Base-by-base conservation (phyloP, 1,284 basidiomycete species). In the Taiwanofungus camphoratus region DNA sequence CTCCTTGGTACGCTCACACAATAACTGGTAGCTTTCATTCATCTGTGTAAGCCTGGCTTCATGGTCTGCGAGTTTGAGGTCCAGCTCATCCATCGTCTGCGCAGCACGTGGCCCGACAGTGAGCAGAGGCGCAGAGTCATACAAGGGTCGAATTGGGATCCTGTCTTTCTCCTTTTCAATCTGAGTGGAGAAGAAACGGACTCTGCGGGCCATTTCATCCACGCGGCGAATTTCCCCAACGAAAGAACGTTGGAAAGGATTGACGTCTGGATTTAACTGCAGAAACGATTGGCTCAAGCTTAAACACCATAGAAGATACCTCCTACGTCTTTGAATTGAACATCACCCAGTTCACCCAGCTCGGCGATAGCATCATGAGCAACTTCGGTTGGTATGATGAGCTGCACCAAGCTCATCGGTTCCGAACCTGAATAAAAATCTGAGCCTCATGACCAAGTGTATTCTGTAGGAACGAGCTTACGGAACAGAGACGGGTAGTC, bases 241-340 rank as follows among this genome's bases (percentile, higher is more conserved):
- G 63, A 95, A 99, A 5, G 95, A 93, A 52, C 96, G 91, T 76
- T 99, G 96, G 73, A 99, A 99, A 18, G 95, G 88, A 62, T 95
- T 97, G 52, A 98, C 82, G 48, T 82, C 81, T 13, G 94, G 91
- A 66, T 99, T 98, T 58, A 98, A 73, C 92, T 96, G 19, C 31
- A 19, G n/a, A 9, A 26, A 15, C 23, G 19, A n/a, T 11, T 18
- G 34, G 4, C 13, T 8, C 1, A 23, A 43, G 43, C 15, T 22
- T 3, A 31, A 15, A 2, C 15, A 5, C n/a, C 35, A 33, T 26
- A 33, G 43, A 29, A 42, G 7, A 51, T 29, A 29, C n/a, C n/a
- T 68, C 83, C 54, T 53, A 95, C 91, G 68, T 99, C 95, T 73
- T 95, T 97, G 71, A 99, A 97, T 66, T 99, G 92, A 24, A 99